A percentile compares a stretch with the other conserved stretches of the same genome.
Evolutionary conservation across 257 asterid species (phyloP).

Genomic region (Thymus quinquecostatus): DNA sequence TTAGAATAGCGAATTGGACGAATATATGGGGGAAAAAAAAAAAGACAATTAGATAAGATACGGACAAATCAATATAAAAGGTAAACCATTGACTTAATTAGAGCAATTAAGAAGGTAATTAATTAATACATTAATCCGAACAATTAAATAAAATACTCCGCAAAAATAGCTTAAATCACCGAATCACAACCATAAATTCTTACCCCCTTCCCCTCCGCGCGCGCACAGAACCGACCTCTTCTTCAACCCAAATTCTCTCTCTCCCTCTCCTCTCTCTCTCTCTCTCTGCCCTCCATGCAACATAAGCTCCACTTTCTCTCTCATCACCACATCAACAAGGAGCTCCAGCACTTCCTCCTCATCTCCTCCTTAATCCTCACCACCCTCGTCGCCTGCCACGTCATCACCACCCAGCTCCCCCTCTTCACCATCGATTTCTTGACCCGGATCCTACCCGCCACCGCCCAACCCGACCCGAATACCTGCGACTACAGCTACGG

Average conservation of each 20-base stretch:
- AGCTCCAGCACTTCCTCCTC: constrained; percentile 37
- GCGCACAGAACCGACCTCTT: background rate
- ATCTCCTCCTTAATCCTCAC: constrained; percentile 44
- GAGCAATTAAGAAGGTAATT: background rate
- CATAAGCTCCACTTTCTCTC: constrained; percentile 39
- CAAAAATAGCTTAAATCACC: constrained; percentile 2
- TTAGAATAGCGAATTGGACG: too few relatives aligned
- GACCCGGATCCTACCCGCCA: constrained; percentile 38
- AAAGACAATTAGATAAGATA: too few relatives aligned
- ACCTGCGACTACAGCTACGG: constrained; percentile 72
- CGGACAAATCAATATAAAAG: too few relatives aligned
- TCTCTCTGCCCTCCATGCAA: constrained; percentile 52
- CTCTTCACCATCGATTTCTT: constrained; percentile 43
- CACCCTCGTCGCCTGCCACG: constrained; percentile 35
- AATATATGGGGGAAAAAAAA: too few relatives aligned
- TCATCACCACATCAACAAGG: constrained; percentile 44
- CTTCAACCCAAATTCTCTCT: constrained; percentile 21
- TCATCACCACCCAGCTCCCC: constrained; percentile 33
- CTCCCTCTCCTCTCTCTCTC: background rate
- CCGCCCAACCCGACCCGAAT: background rate
- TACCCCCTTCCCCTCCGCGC: background rate
- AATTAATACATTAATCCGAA: background rate
- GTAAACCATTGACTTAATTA: too few relatives aligned
- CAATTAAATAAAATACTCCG: background rate
- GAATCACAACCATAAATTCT: constrained; percentile 34